These are phyloP conservation scores for Millerozyma acaciae DNA, from an alignment of 805 yeast genomes.

Conservation along the genomic window DNA sequence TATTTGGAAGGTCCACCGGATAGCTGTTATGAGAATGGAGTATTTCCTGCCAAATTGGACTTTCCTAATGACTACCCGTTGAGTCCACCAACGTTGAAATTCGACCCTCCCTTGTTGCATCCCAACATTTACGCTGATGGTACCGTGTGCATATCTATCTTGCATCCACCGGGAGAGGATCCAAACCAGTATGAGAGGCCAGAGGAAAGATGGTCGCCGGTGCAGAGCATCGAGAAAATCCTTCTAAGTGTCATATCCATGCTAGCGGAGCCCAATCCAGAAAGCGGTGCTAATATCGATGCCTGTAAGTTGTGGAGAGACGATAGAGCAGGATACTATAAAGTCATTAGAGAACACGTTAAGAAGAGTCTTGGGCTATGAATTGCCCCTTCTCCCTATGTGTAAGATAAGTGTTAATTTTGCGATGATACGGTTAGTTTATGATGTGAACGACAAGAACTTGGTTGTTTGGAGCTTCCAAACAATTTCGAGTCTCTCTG, in stretches of 20 bases:
- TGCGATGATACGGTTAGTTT: too few species aligned
- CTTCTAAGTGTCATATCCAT: constrained; percentile 88
- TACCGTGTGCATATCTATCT: constrained; percentile 89
- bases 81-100: constrained; percentile 72
- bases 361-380: constrained; percentile 67
- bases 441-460: too few species aligned
- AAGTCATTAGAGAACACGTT: constrained; percentile 64
- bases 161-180: constrained; percentile 96
- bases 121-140: constrained; percentile 95
- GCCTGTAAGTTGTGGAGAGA: constrained; percentile 90
- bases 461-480: too few species aligned
- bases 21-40: constrained; percentile 83
- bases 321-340: constrained; percentile 62
- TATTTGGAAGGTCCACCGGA: constrained; percentile 78
- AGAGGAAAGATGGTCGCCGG: constrained; percentile 97
- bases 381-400: neutral
- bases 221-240: constrained; percentile 96
- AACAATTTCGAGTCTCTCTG: too few species aligned
- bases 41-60: constrained; percentile 69
- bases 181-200: constrained; percentile 94
- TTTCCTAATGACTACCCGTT: constrained; percentile 82
- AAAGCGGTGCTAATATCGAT: constrained; percentile 87
- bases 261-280: constrained; percentile 96
- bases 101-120: constrained; percentile 80
- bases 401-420: neutral